These are phyloP conservation scores for Neurospora tetraspora DNA, from an alignment of 495 filamentous ascomycete species.

Conservation along the genomic window DNA sequence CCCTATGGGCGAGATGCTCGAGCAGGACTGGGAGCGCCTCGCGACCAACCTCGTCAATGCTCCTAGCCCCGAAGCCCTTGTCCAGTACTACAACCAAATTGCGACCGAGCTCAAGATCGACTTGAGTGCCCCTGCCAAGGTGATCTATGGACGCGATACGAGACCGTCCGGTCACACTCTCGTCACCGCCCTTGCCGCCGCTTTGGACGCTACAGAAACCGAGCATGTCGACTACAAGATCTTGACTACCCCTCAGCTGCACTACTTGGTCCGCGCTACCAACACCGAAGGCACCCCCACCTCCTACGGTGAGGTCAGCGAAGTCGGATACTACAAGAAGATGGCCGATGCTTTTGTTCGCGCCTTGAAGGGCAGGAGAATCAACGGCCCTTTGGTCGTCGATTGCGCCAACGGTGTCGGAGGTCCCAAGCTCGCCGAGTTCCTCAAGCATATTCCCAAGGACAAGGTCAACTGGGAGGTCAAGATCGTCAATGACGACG, in stretches of 20 bases:
- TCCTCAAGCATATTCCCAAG: slow-evolving; percentile 71
- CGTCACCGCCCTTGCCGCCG: slow-evolving; percentile 63
- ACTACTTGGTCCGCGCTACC: slow-evolving; percentile 89
- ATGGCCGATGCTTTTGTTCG: slow-evolving; percentile 67
- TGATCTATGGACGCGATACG: slow-evolving; percentile 88
- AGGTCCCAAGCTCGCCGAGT: slow-evolving; percentile 78
- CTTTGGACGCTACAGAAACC: slow-evolving; percentile 62
- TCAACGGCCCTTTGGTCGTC: slow-evolving; percentile 63
- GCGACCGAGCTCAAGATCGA: slow-evolving; percentile 66
- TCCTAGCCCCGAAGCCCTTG: slow-evolving; percentile 58
- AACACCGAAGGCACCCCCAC: slow-evolving; percentile 78
- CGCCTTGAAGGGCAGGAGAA: slow-evolving; percentile 65
- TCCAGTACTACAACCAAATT: slow-evolving; percentile 64
- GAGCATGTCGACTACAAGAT: slow-evolving; percentile 72
- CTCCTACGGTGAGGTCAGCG: slow-evolving; percentile 78
- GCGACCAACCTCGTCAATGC: slow-evolving; percentile 84
- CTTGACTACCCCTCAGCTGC: slow-evolving; percentile 89
- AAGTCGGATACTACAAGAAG: slow-evolving; percentile 93
- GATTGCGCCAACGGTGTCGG: slow-evolving; percentile 97
- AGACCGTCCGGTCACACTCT: slow-evolving; percentile 81
- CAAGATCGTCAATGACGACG: slow-evolving; percentile 83
- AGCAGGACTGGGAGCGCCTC: slow-evolving; percentile 84
- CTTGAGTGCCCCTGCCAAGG: slow-evolving; percentile 55
- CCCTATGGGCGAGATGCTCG: slow-evolving; percentile 95
- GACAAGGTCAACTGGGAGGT: slow-evolving; percentile 62